These are phyloP conservation scores for Candida qinlingensis DNA, from an alignment of 805 yeast genomes.

Conservation along the genomic window DNA sequence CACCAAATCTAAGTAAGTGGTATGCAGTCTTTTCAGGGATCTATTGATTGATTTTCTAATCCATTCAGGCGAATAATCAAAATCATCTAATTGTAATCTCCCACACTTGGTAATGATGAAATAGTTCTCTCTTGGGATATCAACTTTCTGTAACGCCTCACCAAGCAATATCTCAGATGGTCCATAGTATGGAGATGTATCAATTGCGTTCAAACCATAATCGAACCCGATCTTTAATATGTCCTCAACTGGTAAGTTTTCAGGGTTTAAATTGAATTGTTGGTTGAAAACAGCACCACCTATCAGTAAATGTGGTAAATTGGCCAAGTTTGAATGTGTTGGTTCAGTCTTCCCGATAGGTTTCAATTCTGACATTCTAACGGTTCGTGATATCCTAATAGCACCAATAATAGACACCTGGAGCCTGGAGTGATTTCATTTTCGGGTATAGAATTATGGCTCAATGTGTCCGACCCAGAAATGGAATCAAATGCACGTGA, in stretches of 20 bases:
- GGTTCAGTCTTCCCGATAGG: constrained; percentile 16
- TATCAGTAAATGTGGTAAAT: constrained; percentile 54
- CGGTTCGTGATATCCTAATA: not conserved
- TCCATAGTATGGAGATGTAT: constrained; percentile 93
- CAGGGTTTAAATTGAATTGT: constrained; percentile 72
- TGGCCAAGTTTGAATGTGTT: constrained; percentile 23
- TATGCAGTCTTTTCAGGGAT: constrained; percentile 60
- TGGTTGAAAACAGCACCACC: constrained; percentile 90
- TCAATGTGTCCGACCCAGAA: too few species aligned
- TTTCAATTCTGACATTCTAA: constrained; percentile 7
- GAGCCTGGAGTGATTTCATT: too few species aligned
- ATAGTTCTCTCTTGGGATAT: constrained; percentile 53
- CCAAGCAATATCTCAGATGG: constrained; percentile 79
- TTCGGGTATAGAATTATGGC: too few species aligned
- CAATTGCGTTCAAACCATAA: constrained; percentile 71
- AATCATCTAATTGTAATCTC: constrained; percentile 57
- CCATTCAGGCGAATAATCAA: constrained; percentile 63
- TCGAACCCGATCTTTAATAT: constrained; percentile 57
- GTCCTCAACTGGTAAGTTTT: constrained; percentile 47
- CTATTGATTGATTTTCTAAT: constrained; percentile 60
- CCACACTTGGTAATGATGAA: constrained; percentile 86
- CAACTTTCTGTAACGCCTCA: constrained; percentile 43
- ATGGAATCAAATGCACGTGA: too few species aligned
- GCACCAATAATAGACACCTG: too few species aligned
- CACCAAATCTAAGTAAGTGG: constrained; percentile 72